These are phyloP conservation scores for Neolentinus lepideus DNA, from an alignment of 1,284 basidiomycete species.

Conservation along the genomic window DNA sequence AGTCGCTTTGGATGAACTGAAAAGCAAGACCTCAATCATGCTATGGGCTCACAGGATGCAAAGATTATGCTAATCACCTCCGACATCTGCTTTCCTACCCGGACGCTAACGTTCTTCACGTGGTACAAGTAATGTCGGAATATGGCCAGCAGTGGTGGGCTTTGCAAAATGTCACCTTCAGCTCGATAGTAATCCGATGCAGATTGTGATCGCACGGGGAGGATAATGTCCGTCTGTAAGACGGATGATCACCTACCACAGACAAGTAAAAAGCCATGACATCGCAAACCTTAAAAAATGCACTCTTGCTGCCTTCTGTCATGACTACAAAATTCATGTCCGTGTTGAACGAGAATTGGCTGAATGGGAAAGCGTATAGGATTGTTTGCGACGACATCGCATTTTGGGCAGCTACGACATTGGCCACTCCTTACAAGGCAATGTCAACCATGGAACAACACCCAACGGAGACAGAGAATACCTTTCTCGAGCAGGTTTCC, in stretches of 20 bases:
- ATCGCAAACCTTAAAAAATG: conserved; percentile 54
- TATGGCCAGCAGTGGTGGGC: conserved; percentile 33
- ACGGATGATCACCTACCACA: background rate
- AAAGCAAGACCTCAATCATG: background rate
- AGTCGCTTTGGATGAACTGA: conserved; percentile 70
- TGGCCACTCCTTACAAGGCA: conserved; percentile 48
- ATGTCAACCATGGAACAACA: background rate
- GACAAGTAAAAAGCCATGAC: background rate
- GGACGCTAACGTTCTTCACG: conserved; percentile 42
- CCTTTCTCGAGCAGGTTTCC: conserved; percentile 60
- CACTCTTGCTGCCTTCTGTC: conserved; percentile 58
- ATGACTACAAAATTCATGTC: conserved; percentile 64
- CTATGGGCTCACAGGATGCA: background rate
- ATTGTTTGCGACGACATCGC: conserved; percentile 64
- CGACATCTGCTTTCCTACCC: conserved; percentile 44
- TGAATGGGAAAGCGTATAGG: conserved; percentile 79
- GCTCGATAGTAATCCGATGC: conserved; percentile 33
- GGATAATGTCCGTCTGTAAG: conserved; percentile 43
- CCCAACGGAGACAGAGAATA: conserved; percentile 13
- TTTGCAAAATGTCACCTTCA: conserved; percentile 35
- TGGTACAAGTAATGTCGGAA: conserved; percentile 52
- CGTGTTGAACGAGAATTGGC: conserved; percentile 67
- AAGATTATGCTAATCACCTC: conserved; percentile 30
- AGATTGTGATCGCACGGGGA: conserved; percentile 33
- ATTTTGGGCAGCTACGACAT: conserved; percentile 64